phyloP scores from a whole-genome alignment of 352 stramenopile species.

The Globisporangium parvum region DNA sequence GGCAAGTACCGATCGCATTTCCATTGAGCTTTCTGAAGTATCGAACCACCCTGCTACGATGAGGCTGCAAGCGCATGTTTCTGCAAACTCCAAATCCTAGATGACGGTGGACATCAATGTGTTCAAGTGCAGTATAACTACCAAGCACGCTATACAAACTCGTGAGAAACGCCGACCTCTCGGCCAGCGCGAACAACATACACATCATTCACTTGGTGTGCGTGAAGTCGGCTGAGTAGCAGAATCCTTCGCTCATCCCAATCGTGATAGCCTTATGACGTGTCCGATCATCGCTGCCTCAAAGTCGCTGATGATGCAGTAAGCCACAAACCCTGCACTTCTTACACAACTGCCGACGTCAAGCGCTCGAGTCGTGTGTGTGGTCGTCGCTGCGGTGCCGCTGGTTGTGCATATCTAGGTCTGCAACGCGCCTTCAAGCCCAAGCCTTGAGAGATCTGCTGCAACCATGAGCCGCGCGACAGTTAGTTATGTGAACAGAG shows the following conservation, averaged over 20 bases:
- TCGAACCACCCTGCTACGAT: too few relatives aligned
- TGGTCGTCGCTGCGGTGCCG: not conserved
- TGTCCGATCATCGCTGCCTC: conserved; percentile 19
- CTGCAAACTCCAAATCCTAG: too few relatives aligned
- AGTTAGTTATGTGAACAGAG: conserved; percentile 1
- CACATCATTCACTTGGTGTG: conserved; percentile 23
- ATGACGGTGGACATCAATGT: too few relatives aligned
- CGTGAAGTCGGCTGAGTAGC: conserved; percentile 23
- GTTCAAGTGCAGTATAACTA: too few relatives aligned
- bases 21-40: too few relatives aligned
- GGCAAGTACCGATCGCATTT: too few relatives aligned
- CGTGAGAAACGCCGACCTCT: too few relatives aligned
- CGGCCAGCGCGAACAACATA: conserved; percentile 8
- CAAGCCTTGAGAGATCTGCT: not conserved
- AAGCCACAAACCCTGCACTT: conserved; percentile 8
- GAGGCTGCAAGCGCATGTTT: too few relatives aligned
- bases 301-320: conserved; percentile 14
- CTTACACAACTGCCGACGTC: conserved; percentile 11
- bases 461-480: not conserved
- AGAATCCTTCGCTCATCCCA: conserved; percentile 24
- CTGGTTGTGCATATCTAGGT: not conserved
- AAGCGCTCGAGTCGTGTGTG: not conserved
- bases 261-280: conserved; percentile 7
- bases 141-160: too few relatives aligned
- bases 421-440: not conserved